A percentile compares a stretch with the other conserved stretches of the same genome.
These are phyloP conservation scores for Amanita muscaria DNA, from an alignment of 768 basidiomycete species.

Conservation along the genomic window DNA sequence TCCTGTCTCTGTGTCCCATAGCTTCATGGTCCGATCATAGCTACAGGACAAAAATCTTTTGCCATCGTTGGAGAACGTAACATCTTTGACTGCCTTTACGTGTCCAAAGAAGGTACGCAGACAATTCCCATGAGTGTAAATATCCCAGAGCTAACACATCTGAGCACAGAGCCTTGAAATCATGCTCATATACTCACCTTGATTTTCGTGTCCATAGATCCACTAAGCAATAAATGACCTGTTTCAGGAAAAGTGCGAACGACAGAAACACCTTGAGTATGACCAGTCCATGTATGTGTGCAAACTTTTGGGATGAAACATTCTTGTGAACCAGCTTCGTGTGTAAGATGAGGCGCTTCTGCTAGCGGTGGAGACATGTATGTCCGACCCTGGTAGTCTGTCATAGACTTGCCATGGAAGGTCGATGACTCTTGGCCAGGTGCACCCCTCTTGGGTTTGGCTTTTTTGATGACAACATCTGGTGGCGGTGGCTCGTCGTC, in stretches of 20 bases:
- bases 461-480: constrained; percentile 52
- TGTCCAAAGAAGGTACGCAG: constrained; percentile 96
- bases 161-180: neutral
- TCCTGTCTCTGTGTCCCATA: constrained; percentile 99
- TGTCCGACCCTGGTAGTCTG: constrained; percentile 96
- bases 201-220: constrained; percentile 97
- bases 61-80: constrained; percentile 93
- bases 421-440: constrained; percentile 86
- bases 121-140: constrained; percentile 95
- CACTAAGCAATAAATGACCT: constrained; percentile 88
- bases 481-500: constrained; percentile 60
- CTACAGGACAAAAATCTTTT: constrained; percentile 82
- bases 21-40: constrained; percentile 96
- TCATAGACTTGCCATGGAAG: constrained; percentile 95
- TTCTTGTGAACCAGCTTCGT: constrained; percentile 78
- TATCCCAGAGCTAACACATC: constrained; percentile 82
- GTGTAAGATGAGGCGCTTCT: constrained; percentile 76
- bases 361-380: constrained; percentile 93
- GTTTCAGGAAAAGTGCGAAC: constrained; percentile 89
- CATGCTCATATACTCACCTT: constrained; percentile 45
- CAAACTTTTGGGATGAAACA: constrained; percentile 93
- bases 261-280: constrained; percentile 92
- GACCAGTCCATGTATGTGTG: constrained; percentile 97
- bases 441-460: constrained; percentile 70
- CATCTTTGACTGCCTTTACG: constrained; percentile 91